These are phyloP conservation scores for Phycomyces blakesleeanus DNA, from an alignment of 192 early-diverging fungal species.

Conservation along the genomic window DNA sequence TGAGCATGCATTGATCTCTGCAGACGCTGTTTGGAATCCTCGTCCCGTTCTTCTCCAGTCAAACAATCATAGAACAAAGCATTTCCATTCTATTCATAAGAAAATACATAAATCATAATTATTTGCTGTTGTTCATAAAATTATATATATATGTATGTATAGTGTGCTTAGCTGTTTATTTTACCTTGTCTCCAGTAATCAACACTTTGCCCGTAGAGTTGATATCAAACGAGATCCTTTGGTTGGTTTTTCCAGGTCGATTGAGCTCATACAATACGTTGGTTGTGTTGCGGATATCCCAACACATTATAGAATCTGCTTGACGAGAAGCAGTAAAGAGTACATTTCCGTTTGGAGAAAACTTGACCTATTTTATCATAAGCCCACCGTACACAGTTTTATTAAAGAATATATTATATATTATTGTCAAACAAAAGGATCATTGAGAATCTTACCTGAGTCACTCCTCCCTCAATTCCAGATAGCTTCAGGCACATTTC, in stretches of 20 bases:
- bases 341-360: slow-evolving; percentile 61
- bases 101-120: no score
- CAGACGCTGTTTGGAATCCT: background rate
- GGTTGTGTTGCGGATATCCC: slow-evolving; percentile 79
- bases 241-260: slow-evolving; percentile 61
- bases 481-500: slow-evolving; percentile 49
- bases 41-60: slow-evolving; percentile 15
- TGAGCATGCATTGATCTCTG: background rate
- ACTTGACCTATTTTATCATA: slow-evolving; percentile 51
- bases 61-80: slow-evolving; percentile 33
- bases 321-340: slow-evolving; percentile 69
- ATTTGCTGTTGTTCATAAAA: no score
- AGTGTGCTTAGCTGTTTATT: no score
- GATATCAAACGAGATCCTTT: slow-evolving; percentile 69
- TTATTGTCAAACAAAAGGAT: no score
- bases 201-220: slow-evolving; percentile 57
- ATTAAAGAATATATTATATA: no score
- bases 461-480: slow-evolving; percentile 49
- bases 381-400: no score
- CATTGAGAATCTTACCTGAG: slow-evolving; percentile 27
- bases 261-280: slow-evolving; percentile 49
- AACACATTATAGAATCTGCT: slow-evolving; percentile 56
- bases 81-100: slow-evolving; percentile 36
- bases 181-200: slow-evolving; percentile 57
- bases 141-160: no score